Evolutionary conservation across 352 stramenopile species (phyloP), one percentile per base, ranked within the genome.

Genomic region (Chrysophaeum taylorii): DNA sequence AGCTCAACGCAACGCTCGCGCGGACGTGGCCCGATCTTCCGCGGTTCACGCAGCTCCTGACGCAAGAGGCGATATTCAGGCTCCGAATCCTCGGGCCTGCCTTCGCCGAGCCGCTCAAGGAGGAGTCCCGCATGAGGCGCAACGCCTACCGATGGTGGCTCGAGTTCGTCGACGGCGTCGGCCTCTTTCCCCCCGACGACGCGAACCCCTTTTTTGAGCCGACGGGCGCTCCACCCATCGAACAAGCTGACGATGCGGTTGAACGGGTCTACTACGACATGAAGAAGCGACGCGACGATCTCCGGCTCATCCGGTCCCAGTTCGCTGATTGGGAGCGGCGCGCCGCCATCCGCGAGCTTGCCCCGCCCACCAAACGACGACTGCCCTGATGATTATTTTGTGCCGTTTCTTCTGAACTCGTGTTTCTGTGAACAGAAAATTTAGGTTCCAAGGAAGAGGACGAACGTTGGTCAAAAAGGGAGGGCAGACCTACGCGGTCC

Each of bases 81-180:
- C 48, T 60, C 18, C 18, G 25, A 4, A 25, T 60, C 18, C 48
- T 60, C 48, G 48, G 48, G 5, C 48, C 48, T 5, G 18, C 18
- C 18, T 60, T 60, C 48, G 48, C 48, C 5, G 48, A 60, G 48
- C 48, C 48, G 5, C 48, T 60, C 48, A 60, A 60, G 48, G 25
- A 18, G 5, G 48, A 60, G 25, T 18, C 21, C 25, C n/a, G 21
- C 9, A 9, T n/a, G 5, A 18, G 48, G 48, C 48, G 48, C 48
- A 21, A 60, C 18, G 48, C 48, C 5, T 60, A 60, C 48, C 18
- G 25, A 25, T 9, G 48, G 18, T 60, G 48, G 48, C 25, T 60
- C 18, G 25, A 25, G 5, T 25, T 60, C 48, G 48, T 60, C 48
- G 48, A 60, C 48, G 48, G 48, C 48, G 25, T 33, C 9, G 48